Evolutionary conservation across 2,329 filamentous ascomycete species (phyloP), one percentile per base, ranked within the genome.

Genomic region (Tolypocladium tundrense): DNA sequence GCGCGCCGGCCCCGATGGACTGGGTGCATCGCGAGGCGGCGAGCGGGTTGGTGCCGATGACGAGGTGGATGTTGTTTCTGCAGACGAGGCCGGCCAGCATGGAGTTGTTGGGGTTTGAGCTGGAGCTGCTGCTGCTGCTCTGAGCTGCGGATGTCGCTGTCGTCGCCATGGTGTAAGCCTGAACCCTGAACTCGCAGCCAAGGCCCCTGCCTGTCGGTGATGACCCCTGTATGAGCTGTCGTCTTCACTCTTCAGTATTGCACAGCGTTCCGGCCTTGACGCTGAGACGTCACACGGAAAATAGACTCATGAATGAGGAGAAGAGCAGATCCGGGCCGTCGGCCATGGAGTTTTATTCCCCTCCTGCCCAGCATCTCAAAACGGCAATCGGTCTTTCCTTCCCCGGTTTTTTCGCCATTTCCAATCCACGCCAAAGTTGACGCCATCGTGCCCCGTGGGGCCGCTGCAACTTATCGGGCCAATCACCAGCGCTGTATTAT

Each of bases 11-110:
- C 66, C 88, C 83, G 55, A 97, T 74, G 3, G 90, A 92, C 68
- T 90, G 89, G 14, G 82, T 76, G 74, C 90, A 95, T 65, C 94
- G 84, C 39, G 91, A 83, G 56, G 88, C 88, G n/a, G 94, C 93
- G 45, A 99, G 81, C 16, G 93, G 86, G 67, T 92, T 94, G 40
- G 88, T 86, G 59, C 94, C 94, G 62, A 97, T 73, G 66, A 99
- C 84, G 59, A 99, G 79, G 71, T 99, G 94, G 45, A 92, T 73
- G 68, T 90, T 88, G 53, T 77, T 80, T 55, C 79, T 79, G 67
- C 85, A 87, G 69, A 91, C 85, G 63, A 88, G 79, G 54, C 88
- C 86, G 52, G 88, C 87, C 53, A 95, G 84, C 55, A 95, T 51
- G 39, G 54, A 37, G 53, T 64, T 55, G 52, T 13, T 41, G 40